These are phyloP conservation scores for Fistulina hepatica DNA, from an alignment of 1,284 basidiomycete species.

Conservation along the genomic window DNA sequence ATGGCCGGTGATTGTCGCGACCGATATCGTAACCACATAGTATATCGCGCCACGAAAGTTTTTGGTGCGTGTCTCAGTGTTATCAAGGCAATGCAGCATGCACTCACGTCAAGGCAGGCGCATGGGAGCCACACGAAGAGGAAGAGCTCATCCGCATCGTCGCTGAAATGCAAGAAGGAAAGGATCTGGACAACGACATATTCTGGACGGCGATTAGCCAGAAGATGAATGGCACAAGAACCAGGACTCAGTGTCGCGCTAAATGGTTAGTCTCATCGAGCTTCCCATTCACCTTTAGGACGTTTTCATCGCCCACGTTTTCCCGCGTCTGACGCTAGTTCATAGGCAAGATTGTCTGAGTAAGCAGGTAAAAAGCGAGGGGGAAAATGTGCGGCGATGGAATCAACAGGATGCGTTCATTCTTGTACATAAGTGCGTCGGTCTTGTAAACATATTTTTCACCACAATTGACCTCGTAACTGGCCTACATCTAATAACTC, in stretches of 20 bases:
- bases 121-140: constrained; percentile 68
- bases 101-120: constrained; percentile 25
- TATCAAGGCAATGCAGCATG: neutral
- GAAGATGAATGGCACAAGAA: constrained; percentile 62
- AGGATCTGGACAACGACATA: constrained; percentile 62
- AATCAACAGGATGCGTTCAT: constrained; percentile 62
- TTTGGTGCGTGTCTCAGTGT: neutral
- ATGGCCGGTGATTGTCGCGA: constrained; percentile 75
- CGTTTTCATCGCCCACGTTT: too few species aligned
- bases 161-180: constrained; percentile 61
- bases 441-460: constrained; percentile 2
- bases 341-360: constrained; percentile 62
- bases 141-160: constrained; percentile 61
- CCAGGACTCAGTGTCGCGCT: constrained; percentile 71
- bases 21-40: constrained; percentile 69
- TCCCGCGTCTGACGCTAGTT: too few species aligned
- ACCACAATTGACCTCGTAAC: constrained; percentile 6
- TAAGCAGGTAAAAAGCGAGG: constrained; percentile 58
- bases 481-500: neutral
- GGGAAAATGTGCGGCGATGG: constrained; percentile 63
- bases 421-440: constrained; percentile 65
- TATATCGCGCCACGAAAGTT: constrained; percentile 41
- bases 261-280: too few species aligned
- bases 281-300: too few species aligned
- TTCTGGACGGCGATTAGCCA: constrained; percentile 72